Conservation (phyloP, 2,329 filamentous ascomycete genomes). For the Colletotrichum siamense region DNA sequence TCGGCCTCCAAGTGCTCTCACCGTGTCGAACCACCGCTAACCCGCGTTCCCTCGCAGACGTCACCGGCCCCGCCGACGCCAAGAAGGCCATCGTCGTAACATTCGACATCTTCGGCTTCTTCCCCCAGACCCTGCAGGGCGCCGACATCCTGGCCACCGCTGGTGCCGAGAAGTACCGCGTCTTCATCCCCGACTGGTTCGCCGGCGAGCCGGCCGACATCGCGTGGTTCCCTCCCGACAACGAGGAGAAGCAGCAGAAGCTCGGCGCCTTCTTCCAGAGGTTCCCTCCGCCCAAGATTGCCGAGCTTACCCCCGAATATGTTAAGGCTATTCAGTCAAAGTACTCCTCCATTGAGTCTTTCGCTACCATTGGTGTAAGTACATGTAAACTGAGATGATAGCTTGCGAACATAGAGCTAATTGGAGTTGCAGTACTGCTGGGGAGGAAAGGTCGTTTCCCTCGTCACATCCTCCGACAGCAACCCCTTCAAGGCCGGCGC, state of each 20-base stretch:
- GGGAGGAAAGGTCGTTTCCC: constrained; percentile 71
- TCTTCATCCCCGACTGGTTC: constrained; percentile 94
- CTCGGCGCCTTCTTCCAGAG: constrained; percentile 64
- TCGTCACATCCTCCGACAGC: constrained; percentile 52
- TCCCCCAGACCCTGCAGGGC: constrained; percentile 72
- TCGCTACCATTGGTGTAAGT: constrained; percentile 64
- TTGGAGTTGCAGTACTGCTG: constrained; percentile 61
- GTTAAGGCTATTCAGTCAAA: constrained; percentile 57
- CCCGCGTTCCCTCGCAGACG: constrained; percentile 39
- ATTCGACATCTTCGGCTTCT: constrained; percentile 75
- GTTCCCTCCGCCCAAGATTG: constrained; percentile 52
- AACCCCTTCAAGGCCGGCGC: constrained; percentile 63
- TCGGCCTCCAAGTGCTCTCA: too few relatives aligned
- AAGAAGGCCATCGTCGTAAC: constrained; percentile 66
- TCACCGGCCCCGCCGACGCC: constrained; percentile 51
- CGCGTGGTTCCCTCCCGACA: constrained; percentile 68
- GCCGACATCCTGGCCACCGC: constrained; percentile 68
- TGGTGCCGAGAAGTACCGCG: constrained; percentile 72
- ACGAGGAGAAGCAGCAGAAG: constrained; percentile 65
- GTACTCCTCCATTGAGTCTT: constrained; percentile 61
- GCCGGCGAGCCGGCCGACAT: constrained; percentile 70
- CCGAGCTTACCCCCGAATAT: constrained; percentile 58
- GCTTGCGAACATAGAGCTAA: neutral
- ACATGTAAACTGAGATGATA: neutral
- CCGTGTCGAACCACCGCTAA: too few relatives aligned